Conservation (phyloP, 176 grass and related monocot genomes). For the Alloteropsis semialata region DNA sequence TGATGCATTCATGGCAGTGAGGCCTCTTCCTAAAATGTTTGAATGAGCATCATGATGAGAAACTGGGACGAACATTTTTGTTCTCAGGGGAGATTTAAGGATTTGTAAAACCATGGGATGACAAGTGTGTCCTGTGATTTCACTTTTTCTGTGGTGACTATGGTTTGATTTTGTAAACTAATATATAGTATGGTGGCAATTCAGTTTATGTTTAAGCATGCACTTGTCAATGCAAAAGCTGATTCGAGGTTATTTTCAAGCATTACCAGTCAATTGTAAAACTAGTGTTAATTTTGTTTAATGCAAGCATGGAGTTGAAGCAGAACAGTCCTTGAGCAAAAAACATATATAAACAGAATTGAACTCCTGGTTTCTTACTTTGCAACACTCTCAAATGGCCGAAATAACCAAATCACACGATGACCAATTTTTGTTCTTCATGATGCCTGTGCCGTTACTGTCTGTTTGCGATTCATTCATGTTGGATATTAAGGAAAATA, state of each 20-base stretch:
- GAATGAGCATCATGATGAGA: background rate
- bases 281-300: no score
- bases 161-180: constrained; percentile 19
- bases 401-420: no score
- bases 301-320: background rate
- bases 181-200: background rate
- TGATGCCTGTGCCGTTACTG: no score
- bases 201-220: constrained; percentile 7
- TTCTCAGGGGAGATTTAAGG: background rate
- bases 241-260: no score
- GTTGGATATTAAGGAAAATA: no score
- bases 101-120: background rate
- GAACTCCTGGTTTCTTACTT: no score
- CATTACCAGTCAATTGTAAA: no score
- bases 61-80: background rate
- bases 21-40: constrained; percentile 83
- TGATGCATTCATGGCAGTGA: constrained; percentile 72
- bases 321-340: background rate
- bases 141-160: background rate
- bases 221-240: no score
- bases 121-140: background rate
- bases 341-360: background rate
- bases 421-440: no score
- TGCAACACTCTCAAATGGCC: no score
- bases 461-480: no score